These are phyloP conservation scores for Rosa multiflora DNA, from an alignment of 306 rosid genomes.

Conservation along the genomic window DNA sequence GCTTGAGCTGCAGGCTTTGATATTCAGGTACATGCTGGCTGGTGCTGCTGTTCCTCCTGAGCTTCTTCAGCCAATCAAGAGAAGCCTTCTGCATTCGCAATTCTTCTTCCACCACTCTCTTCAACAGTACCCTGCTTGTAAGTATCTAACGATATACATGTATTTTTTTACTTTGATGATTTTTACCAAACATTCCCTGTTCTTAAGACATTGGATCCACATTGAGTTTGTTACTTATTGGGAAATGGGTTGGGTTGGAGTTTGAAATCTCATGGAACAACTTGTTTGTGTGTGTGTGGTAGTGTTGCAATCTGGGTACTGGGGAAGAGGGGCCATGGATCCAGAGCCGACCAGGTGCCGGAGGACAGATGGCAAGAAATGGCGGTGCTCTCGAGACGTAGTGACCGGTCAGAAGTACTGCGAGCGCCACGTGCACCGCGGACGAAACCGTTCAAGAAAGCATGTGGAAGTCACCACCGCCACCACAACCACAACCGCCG, in stretches of 20 bases:
- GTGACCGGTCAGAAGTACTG: slow-evolving; percentile 98
- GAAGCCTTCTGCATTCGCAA: slow-evolving; percentile 57
- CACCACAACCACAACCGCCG: background rate
- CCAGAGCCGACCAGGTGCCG: slow-evolving; percentile 98
- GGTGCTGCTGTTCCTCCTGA: slow-evolving; percentile 89
- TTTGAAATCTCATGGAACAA: background rate
- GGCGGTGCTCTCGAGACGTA: slow-evolving; percentile 99
- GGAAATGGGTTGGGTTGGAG: background rate
- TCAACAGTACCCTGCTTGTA: slow-evolving; percentile 65
- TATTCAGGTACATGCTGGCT: slow-evolving; percentile 79
- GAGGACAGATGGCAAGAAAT: slow-evolving; percentile 94
- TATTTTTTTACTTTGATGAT: background rate
- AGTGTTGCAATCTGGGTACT: slow-evolving; percentile 85
- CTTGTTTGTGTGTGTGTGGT: background rate
- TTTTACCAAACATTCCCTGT: background rate
- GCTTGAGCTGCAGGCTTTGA: slow-evolving; percentile 91
- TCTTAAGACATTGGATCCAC: background rate
- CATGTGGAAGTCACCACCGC: slow-evolving; percentile 91
- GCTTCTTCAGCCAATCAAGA: slow-evolving; percentile 85
- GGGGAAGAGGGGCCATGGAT: slow-evolving; percentile 94
- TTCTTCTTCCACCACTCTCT: slow-evolving; percentile 57
- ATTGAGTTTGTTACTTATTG: background rate
- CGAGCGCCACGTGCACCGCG: slow-evolving; percentile 96
- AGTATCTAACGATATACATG: slow-evolving; percentile 13
- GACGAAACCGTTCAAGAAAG: slow-evolving; percentile 99